These are phyloP conservation scores for Cyberlindnera xylosilytica DNA, from an alignment of 805 yeast genomes.

Conservation along the genomic window DNA sequence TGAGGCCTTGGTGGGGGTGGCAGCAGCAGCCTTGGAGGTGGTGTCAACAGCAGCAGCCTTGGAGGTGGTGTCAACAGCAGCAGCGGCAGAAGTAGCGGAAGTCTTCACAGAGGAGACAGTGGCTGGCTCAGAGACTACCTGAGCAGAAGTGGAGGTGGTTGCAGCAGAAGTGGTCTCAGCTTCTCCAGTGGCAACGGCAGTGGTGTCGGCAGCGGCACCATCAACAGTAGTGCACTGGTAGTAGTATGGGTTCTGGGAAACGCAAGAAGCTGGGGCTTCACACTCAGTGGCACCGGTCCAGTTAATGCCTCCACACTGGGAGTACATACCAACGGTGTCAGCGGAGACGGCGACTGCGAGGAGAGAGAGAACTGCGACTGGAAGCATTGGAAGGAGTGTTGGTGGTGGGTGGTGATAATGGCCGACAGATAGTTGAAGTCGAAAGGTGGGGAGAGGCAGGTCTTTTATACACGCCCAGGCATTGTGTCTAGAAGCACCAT, in stretches of 20 bases:
- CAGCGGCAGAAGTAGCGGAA: background rate
- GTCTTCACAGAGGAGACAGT: background rate
- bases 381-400: background rate
- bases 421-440: background rate
- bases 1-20: constrained; percentile 1
- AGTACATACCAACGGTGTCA: constrained; percentile 8
- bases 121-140: no score
- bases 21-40: background rate
- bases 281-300: constrained; percentile 14
- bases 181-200: constrained; percentile 21
- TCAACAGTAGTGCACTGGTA: constrained; percentile 9
- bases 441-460: no score
- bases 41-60: background rate
- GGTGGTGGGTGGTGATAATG: background rate
- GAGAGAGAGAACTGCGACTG: background rate
- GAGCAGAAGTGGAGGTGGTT: constrained; percentile 20
- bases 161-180: constrained; percentile 20
- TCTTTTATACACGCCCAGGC: no score
- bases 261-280: constrained; percentile 15
- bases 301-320: constrained; percentile 11
- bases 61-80: background rate
- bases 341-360: background rate
- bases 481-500: no score
- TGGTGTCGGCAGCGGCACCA: constrained; percentile 7
- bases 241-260: constrained; percentile 1